phyloP scores from a whole-genome alignment of 345 rosid genomes.

The Syzygium aqueum region DNA sequence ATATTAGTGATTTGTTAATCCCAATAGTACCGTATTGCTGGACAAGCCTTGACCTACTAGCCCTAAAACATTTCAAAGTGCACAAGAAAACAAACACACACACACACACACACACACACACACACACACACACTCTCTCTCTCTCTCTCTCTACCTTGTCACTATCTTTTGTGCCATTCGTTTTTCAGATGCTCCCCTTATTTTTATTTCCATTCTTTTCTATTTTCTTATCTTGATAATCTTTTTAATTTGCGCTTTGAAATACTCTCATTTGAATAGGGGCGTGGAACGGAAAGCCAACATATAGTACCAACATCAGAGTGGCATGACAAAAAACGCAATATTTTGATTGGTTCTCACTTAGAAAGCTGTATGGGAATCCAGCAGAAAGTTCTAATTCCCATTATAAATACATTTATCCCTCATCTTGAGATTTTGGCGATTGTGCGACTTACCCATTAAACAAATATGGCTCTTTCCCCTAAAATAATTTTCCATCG shows the following conservation, averaged over 20 bases:
- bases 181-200: constrained; percentile 19
- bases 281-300: background rate
- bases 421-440: background rate
- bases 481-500: background rate
- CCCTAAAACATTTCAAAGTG: constrained; percentile 11
- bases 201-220: background rate
- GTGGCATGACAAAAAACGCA: background rate
- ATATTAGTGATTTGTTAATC: constrained; percentile 20
- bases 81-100: background rate
- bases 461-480: background rate
- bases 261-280: background rate
- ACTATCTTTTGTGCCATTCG: constrained; percentile 38
- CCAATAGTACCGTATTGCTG: constrained; percentile 22
- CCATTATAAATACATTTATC: background rate
- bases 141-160: constrained; percentile 18
- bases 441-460: background rate
- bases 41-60: constrained; percentile 35
- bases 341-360: background rate
- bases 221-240: background rate
- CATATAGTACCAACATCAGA: background rate
- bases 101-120: background rate
- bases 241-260: background rate
- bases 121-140: background rate
- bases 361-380: background rate
- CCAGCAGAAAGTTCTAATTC: background rate